Conservation (phyloP, 148 eudicot species). For the Cornus kousa region DNA sequence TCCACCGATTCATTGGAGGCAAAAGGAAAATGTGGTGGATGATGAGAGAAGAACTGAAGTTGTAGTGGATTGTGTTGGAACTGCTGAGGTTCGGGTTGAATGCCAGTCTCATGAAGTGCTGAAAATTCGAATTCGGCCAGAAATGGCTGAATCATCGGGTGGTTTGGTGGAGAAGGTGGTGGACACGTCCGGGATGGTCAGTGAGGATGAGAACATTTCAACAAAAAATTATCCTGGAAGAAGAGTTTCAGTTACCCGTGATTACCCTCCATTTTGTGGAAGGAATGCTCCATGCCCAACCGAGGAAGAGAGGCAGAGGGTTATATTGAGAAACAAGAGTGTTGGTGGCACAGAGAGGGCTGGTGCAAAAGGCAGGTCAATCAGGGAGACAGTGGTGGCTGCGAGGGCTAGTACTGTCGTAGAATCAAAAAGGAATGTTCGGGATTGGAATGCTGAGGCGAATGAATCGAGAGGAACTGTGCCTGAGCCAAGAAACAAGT, state of each 20-base stretch:
- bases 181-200: slow-evolving; percentile 1
- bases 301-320: slow-evolving; percentile 13
- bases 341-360: neutral
- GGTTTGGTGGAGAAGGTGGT: slow-evolving; percentile 15
- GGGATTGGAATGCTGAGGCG: slow-evolving; percentile 13
- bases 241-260: slow-evolving; percentile 62
- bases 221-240: slow-evolving; percentile 36
- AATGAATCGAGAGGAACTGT: slow-evolving; percentile 7
- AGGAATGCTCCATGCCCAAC: slow-evolving; percentile 28
- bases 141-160: slow-evolving; percentile 10
- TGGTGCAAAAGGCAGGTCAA: neutral
- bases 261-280: slow-evolving; percentile 76
- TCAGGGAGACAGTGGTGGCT: neutral
- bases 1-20: neutral
- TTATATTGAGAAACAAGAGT: slow-evolving; percentile 14
- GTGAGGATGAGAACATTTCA: neutral
- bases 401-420: slow-evolving; percentile 1
- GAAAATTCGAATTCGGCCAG: slow-evolving; percentile 14
- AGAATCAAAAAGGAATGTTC: slow-evolving; percentile 11
- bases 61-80: slow-evolving; percentile 19
- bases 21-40: slow-evolving; percentile 11
- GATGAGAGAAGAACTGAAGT: slow-evolving; percentile 8
- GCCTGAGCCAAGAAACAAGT: slow-evolving; percentile 9
- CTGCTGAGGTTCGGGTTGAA: slow-evolving; percentile 19
- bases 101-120: slow-evolving; percentile 16